Percentiles rank a stretch among this genome's conserved stretches.
Conservation (phyloP, 768 basidiomycete species). For the Russula sp. region DNA sequence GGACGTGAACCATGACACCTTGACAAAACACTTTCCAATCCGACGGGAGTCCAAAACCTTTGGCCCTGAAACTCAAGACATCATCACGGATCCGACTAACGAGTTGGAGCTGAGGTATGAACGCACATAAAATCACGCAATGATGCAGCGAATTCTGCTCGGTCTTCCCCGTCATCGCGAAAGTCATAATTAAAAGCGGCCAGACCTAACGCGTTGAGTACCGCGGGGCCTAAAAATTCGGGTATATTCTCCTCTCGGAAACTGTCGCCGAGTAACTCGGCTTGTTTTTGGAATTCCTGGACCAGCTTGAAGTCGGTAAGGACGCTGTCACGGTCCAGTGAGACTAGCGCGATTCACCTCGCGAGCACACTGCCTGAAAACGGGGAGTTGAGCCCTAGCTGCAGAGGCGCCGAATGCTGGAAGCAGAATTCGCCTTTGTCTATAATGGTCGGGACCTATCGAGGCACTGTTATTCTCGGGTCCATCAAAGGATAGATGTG, state of each 20-base stretch:
- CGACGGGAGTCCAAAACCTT: constrained; percentile 25
- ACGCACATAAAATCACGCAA: constrained; percentile 24
- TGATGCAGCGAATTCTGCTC: constrained; percentile 13
- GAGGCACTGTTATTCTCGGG: background rate
- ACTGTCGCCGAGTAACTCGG: background rate
- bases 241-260: constrained; percentile 21
- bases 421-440: constrained; percentile 20
- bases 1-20: constrained; percentile 20
- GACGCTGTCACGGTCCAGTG: background rate
- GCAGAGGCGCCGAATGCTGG: constrained; percentile 21
- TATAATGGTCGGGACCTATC: constrained; percentile 21
- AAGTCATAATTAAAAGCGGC: constrained; percentile 27
- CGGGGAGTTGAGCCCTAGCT: constrained; percentile 13
- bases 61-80: constrained; percentile 14
- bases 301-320: constrained; percentile 7
- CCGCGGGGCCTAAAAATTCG: constrained; percentile 15
- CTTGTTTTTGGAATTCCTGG: constrained; percentile 9
- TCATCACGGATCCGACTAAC: background rate
- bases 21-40: constrained; percentile 27
- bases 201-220: constrained; percentile 24
- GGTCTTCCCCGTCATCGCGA: constrained; percentile 17
- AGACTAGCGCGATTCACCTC: constrained; percentile 12
- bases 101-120: background rate
- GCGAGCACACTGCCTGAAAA: constrained; percentile 23
- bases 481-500: background rate